Evolutionary conservation across 78 protist genomes (phyloP), one percentile per base, ranked within the genome.

Genomic region (Dictyostelium firmibasis): DNA sequence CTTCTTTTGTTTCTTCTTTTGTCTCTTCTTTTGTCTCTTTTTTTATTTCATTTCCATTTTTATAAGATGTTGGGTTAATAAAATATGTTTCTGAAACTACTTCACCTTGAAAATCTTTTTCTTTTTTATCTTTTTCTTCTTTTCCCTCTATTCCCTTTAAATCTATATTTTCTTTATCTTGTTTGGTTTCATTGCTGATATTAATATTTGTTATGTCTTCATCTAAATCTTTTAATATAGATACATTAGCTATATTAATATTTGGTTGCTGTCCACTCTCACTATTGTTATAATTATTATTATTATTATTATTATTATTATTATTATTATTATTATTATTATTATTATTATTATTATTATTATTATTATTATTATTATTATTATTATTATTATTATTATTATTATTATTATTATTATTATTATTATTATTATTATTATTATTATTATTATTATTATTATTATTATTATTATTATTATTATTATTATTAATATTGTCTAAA

Each of bases 381-480:
- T 84, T 84, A 14, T 27, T 43, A 44, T 25, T 10, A 84, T 64
- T 41, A 31, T 57, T 5, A 38, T 29, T 38, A 43, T 64, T 3
- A 16, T 20, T 8, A 47, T 11, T 11, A 50, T 13, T 44, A 44
- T 10, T 44, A 44, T 44, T 16, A 50, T 50, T 50, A 50, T 50
- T 50, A 50, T 53, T 53, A 16, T 53, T 53, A 10, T 16, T 53
- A 53, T 53, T 53, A 53, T 16, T 62, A 62, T 25, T 62, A 62
- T 62, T 62, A 62, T 62, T 62, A 62, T 62, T 25, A 62, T 62
- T 62, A n/a, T n/a, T 72, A 72, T 29, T 72, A 43, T 74, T 53
- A 84, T 74, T 84, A 70, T 84, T 84, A 33, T 69, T 74, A 70
- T 43, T 64, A 41, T 23, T 84, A 36, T 84, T 84, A 14, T 27